Conservation (phyloP, 2,329 filamentous ascomycete genomes). For the Pseudocercospora fijiensis region DNA sequence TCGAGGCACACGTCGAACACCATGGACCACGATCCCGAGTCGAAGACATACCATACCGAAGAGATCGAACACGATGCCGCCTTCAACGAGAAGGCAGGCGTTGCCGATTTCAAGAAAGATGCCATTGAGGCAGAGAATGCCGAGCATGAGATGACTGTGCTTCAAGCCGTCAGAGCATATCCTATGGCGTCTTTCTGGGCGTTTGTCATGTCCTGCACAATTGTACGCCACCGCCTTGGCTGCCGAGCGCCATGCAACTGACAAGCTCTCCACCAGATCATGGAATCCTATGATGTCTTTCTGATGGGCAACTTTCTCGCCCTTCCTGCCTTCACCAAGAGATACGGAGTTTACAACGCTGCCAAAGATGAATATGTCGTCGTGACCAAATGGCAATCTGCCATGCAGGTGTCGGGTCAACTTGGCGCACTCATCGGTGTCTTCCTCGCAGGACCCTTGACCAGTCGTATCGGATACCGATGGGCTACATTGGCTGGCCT, state of each 20-base stretch:
- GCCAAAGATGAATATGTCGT: constrained; percentile 43
- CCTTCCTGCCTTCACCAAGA: constrained; percentile 46
- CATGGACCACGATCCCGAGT: background rate
- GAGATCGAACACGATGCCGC: constrained; percentile 10
- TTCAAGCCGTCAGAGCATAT: constrained; percentile 53
- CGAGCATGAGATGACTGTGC: constrained; percentile 53
- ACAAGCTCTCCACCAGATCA: constrained; percentile 49
- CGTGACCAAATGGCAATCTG: constrained; percentile 57
- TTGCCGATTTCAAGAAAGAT: constrained; percentile 50
- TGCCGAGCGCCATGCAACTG: constrained; percentile 18
- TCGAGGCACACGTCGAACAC: background rate
- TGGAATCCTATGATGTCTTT: constrained; percentile 65
- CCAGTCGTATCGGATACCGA: constrained; percentile 59
- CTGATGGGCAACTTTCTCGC: constrained; percentile 61
- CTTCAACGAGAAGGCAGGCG: constrained; percentile 21
- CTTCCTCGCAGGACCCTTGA: constrained; percentile 60
- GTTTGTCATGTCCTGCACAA: constrained; percentile 57
- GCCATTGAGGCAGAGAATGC: constrained; percentile 59
- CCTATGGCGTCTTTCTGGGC: constrained; percentile 57
- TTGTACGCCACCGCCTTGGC: constrained; percentile 45
- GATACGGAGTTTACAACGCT: constrained; percentile 47
- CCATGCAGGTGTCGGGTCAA: constrained; percentile 56
- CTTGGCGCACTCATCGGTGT: constrained; percentile 62
- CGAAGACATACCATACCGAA: background rate
- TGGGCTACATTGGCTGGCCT: constrained; percentile 58